These are phyloP conservation scores for Teratosphaeriaceae sp. DNA, from an alignment of 2,329 filamentous ascomycete genomes.

Conservation along the genomic window DNA sequence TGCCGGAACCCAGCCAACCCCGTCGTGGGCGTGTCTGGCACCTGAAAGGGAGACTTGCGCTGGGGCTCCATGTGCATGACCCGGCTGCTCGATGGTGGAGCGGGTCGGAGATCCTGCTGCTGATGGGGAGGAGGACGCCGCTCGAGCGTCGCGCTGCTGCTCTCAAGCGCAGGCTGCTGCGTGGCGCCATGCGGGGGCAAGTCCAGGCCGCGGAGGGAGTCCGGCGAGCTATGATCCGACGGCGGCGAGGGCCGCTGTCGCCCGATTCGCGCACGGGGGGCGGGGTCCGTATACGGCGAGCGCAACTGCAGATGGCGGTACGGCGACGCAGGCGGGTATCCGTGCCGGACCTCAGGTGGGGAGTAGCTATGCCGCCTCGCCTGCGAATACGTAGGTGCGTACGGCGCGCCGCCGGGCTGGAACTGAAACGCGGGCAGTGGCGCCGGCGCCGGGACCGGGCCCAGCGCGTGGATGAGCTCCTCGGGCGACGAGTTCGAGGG, in stretches of 20 bases:
- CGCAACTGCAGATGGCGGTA: background rate
- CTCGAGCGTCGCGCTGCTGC: too few species aligned
- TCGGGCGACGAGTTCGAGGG: constrained; percentile 16
- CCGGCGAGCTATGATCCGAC: background rate
- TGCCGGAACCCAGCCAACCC: constrained; percentile 1
- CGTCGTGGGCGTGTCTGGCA: background rate
- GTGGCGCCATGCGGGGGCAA: background rate
- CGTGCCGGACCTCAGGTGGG: background rate
- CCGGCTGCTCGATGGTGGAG: too few species aligned
- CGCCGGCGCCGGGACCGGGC: constrained; percentile 15
- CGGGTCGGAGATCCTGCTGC: too few species aligned
- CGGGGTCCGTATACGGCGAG: background rate
- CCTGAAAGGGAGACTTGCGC: background rate
- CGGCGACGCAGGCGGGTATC: background rate
- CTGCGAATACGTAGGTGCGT: background rate
- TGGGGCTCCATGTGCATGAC: background rate
- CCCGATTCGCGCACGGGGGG: background rate
- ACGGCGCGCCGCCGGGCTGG: background rate
- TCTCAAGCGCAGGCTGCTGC: too few species aligned
- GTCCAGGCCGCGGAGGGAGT: background rate
- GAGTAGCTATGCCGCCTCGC: background rate
- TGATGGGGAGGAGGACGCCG: too few species aligned
- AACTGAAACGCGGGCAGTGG: background rate
- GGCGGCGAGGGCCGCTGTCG: background rate
- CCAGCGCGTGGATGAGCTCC: constrained; percentile 17